phyloP scores from a whole-genome alignment of 805 yeast genomes.

The Monosporozyma yasuniensis region DNA sequence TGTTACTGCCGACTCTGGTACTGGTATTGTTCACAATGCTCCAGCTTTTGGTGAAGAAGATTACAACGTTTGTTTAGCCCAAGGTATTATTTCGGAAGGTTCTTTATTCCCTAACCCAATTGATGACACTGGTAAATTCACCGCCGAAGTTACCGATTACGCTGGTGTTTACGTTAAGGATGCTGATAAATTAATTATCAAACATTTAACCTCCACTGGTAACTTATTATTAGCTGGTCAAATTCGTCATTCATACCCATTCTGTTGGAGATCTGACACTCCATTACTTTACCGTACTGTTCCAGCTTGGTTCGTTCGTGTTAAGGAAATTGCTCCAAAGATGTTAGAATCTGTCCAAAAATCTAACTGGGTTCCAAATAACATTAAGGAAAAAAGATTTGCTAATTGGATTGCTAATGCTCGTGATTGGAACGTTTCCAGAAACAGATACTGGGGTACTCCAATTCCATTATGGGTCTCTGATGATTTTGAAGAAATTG shows the following conservation, averaged over 20 bases:
- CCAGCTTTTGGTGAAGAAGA: slow-evolving; percentile 99
- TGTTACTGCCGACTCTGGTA: slow-evolving; percentile 92
- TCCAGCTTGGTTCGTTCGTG: slow-evolving; percentile 97
- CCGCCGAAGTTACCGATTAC: slow-evolving; percentile 62
- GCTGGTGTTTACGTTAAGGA: slow-evolving; percentile 86
- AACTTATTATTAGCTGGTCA: slow-evolving; percentile 68
- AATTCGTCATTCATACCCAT: slow-evolving; percentile 92
- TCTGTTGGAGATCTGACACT: slow-evolving; percentile 99
- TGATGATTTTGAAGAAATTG: slow-evolving; percentile 86
- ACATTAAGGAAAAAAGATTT: slow-evolving; percentile 88
- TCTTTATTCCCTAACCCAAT: slow-evolving; percentile 84
- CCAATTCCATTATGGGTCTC: slow-evolving; percentile 97
- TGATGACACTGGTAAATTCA: slow-evolving; percentile 86
- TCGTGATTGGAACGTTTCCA: slow-evolving; percentile 97
- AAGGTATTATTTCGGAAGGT: slow-evolving; percentile 65
- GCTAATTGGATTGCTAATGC: slow-evolving; percentile 98
- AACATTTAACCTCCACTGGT: slow-evolving; percentile 69
- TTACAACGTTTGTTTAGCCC: slow-evolving; percentile 69
- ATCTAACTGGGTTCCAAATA: slow-evolving; percentile 91
- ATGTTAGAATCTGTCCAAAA: slow-evolving; percentile 78
- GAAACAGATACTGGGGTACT: slow-evolving; percentile 99
- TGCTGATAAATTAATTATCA: slow-evolving; percentile 87
- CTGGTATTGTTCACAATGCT: slow-evolving; percentile 97
- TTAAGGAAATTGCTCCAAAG: slow-evolving; percentile 77
- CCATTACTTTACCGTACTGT: slow-evolving; percentile 93